phyloP scores from a whole-genome alignment of 2,329 filamentous ascomycete genomes.

The Penicillium sp. region DNA sequence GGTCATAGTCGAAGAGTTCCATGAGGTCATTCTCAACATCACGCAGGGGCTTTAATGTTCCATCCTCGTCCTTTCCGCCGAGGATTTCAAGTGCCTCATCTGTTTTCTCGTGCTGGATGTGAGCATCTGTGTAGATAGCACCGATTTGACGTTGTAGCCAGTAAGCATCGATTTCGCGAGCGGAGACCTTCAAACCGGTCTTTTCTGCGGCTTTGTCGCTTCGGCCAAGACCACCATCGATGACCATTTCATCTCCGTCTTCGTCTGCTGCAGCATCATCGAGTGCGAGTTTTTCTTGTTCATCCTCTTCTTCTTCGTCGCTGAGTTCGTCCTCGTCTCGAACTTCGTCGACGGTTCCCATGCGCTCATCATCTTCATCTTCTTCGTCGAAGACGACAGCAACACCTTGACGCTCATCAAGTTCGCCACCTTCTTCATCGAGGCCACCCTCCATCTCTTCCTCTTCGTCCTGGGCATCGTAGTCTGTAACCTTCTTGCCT shows the following conservation, averaged over 20 bases:
- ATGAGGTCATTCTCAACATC: slow-evolving; percentile 98
- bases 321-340: slow-evolving; percentile 70
- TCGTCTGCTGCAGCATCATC: slow-evolving; percentile 45
- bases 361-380: slow-evolving; percentile 80
- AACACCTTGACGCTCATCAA: slow-evolving; percentile 93
- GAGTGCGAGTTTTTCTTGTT: slow-evolving; percentile 57
- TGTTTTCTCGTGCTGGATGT: slow-evolving; percentile 91
- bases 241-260: slow-evolving; percentile 73
- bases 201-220: slow-evolving; percentile 49
- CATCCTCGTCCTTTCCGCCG: slow-evolving; percentile 69
- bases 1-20: slow-evolving; percentile 96
- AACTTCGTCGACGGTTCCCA: slow-evolving; percentile 77
- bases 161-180: slow-evolving; percentile 92
- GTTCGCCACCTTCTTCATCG: slow-evolving; percentile 67
- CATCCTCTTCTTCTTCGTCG: slow-evolving; percentile 72
- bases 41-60: slow-evolving; percentile 78
- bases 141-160: slow-evolving; percentile 96
- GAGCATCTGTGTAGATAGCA: slow-evolving; percentile 81
- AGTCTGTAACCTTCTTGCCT: slow-evolving; percentile 98
- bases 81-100: slow-evolving; percentile 79
- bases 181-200: slow-evolving; percentile 62
- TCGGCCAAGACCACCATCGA: slow-evolving; percentile 63
- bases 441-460: slow-evolving; percentile 76
- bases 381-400: slow-evolving; percentile 96
- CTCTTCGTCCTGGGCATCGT: slow-evolving; percentile 93